Evolutionary conservation across 78 protist genomes (phyloP).

Genomic region (Tieghemostelium lacteum): DNA sequence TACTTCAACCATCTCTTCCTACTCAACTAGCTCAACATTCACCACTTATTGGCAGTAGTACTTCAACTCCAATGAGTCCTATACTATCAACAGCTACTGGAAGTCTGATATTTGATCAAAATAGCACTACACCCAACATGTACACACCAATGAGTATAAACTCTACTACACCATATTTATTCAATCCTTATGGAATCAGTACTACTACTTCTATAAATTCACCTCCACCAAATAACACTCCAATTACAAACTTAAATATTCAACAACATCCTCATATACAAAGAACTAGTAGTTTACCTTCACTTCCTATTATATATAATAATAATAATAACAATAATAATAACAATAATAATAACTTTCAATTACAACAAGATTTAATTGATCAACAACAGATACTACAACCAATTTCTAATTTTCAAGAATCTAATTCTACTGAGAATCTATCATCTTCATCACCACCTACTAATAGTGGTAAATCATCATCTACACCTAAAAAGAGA

Average conservation of each 20-base stretch:
- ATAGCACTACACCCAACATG: not conserved
- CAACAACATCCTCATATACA: not conserved
- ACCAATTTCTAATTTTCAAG: not conserved
- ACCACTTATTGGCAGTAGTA: not conserved
- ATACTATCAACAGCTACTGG: not conserved
- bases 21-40: not conserved
- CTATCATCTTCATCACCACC: slow-evolving; percentile 8
- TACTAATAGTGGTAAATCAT: not conserved
- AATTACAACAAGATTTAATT: not conserved
- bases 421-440: not conserved
- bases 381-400: not conserved
- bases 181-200: slow-evolving; percentile 24
- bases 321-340: not conserved
- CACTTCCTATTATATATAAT: not conserved
- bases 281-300: not conserved
- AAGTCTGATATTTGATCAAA: too few relatives aligned
- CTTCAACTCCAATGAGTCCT: not conserved
- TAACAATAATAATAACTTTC: not conserved
- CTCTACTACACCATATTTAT: not conserved
- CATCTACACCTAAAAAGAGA: slow-evolving; percentile 8
- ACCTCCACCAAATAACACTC: not conserved
- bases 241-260: not conserved
- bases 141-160: not conserved
- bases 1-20: not conserved
- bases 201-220: slow-evolving; percentile 6